These are phyloP conservation scores for Rhododendron simsii DNA, from an alignment of 148 eudicot genomes.

Conservation along the genomic window DNA sequence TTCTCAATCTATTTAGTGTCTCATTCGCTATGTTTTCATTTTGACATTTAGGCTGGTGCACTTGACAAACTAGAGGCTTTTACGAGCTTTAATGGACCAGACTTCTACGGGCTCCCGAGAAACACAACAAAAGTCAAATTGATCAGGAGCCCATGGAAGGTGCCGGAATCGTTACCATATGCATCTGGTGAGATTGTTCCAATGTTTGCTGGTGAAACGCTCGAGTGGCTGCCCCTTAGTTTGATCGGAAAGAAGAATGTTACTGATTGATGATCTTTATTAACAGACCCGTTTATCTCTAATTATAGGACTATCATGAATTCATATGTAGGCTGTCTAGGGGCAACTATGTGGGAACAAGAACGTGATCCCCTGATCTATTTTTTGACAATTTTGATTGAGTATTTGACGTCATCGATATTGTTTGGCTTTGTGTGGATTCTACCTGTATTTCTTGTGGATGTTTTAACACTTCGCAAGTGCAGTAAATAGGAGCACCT, in stretches of 20 bases:
- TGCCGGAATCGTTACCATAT: slow-evolving; percentile 55
- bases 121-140: slow-evolving; percentile 67
- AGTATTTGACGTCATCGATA: too few species aligned
- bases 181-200: slow-evolving; percentile 76
- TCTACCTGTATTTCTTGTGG: too few species aligned
- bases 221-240: slow-evolving; percentile 4
- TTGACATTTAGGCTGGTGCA: slow-evolving; percentile 64
- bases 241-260: neutral
- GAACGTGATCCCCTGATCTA: neutral
- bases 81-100: slow-evolving; percentile 86
- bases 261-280: neutral
- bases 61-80: slow-evolving; percentile 66
- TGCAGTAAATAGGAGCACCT: too few species aligned
- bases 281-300: neutral
- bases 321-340: neutral
- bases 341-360: neutral
- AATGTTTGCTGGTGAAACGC: slow-evolving; percentile 14
- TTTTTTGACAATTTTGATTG: too few species aligned
- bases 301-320: neutral
- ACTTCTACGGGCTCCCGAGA: slow-evolving; percentile 88
- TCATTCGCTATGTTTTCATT: neutral
- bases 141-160: slow-evolving; percentile 70
- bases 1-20: neutral
- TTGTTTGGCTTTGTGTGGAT: too few species aligned
- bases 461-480: too few species aligned